Evolutionary conservation across 73 alveolate genomes (phyloP).

Genomic region (Tetrahymena thermophila): DNA sequence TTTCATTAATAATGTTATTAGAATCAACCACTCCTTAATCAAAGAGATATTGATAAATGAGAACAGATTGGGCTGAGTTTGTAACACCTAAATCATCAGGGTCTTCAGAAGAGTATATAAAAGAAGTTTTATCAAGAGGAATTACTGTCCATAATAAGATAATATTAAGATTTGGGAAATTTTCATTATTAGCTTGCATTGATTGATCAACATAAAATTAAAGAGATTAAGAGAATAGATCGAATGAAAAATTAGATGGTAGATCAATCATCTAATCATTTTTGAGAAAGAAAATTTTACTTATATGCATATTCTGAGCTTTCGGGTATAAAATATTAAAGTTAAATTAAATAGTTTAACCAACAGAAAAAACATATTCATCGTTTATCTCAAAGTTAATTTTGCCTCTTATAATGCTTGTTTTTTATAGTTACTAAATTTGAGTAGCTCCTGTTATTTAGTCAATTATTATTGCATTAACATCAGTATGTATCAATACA

Average conservation of each 20-base stretch:
- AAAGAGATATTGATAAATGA: not conserved
- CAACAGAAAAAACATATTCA: not conserved
- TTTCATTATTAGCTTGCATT: not conserved
- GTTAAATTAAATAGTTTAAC: not conserved
- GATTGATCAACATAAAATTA: not conserved
- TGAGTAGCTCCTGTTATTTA: not conserved
- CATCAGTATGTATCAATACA: not conserved
- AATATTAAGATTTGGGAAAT: not conserved
- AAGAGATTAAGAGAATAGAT: not conserved
- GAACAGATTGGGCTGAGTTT: not conserved
- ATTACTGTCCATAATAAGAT: not conserved
- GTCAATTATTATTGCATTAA: too few relatives aligned
- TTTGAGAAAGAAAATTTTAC: not conserved
- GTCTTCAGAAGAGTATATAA: not conserved
- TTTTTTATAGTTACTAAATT: not conserved
- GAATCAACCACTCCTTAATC: not conserved
- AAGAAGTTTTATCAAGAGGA: not conserved
- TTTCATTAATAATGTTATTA: not conserved
- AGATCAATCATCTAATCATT: not conserved
- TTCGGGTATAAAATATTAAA: not conserved
- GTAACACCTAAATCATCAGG: not conserved
- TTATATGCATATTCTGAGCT: not conserved
- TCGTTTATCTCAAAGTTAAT: not conserved
- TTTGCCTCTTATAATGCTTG: too few relatives aligned
- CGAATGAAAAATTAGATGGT: not conserved